A percentile compares a stretch with the other conserved stretches of the same genome.
Evolutionary conservation across 2,329 filamentous ascomycete genomes (phyloP).

Genomic region (Aspergillus aculeatinus): DNA sequence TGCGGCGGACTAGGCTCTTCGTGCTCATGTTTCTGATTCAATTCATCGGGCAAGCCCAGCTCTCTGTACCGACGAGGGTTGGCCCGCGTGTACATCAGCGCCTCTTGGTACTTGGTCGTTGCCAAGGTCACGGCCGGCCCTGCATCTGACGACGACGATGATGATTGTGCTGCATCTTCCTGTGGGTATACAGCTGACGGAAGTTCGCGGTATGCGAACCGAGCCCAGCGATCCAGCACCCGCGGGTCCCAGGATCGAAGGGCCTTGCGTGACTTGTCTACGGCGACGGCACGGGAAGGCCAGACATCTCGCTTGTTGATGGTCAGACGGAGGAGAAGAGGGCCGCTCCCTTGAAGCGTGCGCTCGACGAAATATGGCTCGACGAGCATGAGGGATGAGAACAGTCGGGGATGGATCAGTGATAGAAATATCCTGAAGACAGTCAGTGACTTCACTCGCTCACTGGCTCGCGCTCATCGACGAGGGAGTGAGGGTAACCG

Average conservation of each 20-base stretch:
- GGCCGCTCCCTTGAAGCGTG: not conserved
- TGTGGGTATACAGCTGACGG: not conserved
- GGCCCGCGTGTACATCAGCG: conserved; percentile 31
- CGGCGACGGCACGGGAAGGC: not conserved
- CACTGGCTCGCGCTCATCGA: not conserved
- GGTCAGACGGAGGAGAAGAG: not conserved
- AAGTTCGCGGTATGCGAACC: not conserved
- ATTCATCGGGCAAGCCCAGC: conserved; percentile 28
- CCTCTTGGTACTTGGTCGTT: conserved; percentile 4
- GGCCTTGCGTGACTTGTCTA: not conserved
- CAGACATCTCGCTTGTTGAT: not conserved
- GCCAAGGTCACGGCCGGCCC: not conserved
- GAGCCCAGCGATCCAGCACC: not conserved
- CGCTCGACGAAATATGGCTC: conserved; percentile 2
- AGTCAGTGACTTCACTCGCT: not conserved
- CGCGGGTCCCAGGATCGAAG: not conserved
- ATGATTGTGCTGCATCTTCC: not conserved
- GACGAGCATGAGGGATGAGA: conserved; percentile 6
- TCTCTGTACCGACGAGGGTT: conserved; percentile 28
- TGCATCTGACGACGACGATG: not conserved
- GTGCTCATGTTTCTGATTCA: not conserved
- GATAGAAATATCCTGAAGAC: not conserved
- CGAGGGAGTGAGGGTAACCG: not conserved
- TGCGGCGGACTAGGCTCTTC: conserved; percentile 1
- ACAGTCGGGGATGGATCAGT: conserved; percentile 9